phyloP scores from a whole-genome alignment of 2,329 filamentous ascomycete genomes.

The Penicillium brevicompactum region DNA sequence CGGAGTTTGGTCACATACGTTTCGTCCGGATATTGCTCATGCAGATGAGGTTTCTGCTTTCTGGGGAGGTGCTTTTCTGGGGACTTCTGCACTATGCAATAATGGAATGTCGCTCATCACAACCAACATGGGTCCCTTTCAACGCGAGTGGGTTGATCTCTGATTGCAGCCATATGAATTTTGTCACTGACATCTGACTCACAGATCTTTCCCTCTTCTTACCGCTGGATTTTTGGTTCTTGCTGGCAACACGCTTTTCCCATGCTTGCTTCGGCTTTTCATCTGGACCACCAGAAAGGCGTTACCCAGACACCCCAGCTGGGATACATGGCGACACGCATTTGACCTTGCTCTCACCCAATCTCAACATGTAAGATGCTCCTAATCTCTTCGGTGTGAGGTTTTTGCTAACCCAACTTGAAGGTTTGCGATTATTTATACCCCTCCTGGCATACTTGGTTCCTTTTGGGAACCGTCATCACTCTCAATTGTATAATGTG shows the following conservation, averaged over 20 bases:
- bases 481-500: conserved; percentile 66
- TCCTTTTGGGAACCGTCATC: conserved; percentile 63
- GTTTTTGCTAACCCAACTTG: conserved; percentile 32
- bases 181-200: not conserved
- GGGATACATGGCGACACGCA: conserved; percentile 33
- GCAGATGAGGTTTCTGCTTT: conserved; percentile 54
- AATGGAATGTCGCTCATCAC: conserved; percentile 57
- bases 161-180: not conserved
- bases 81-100: conserved; percentile 58
- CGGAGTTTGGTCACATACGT: conserved; percentile 50
- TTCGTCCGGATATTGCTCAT: conserved; percentile 43
- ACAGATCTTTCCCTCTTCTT: conserved; percentile 44
- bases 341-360: conserved; percentile 39
- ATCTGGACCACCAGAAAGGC: conserved; percentile 53
- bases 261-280: conserved; percentile 62
- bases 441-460: conserved; percentile 65
- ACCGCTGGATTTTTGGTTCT: conserved; percentile 60
- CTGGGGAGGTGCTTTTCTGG: conserved; percentile 52
- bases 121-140: conserved; percentile 53
- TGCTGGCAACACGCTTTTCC: conserved; percentile 68
- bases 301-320: conserved; percentile 29
- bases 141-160: conserved; percentile 31
- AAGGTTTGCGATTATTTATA: conserved; percentile 50
- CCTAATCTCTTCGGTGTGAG: conserved; percentile 15
- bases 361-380: conserved; percentile 31